These are phyloP conservation scores for Pholiota microspora DNA, from an alignment of 768 basidiomycete genomes.

Conservation along the genomic window DNA sequence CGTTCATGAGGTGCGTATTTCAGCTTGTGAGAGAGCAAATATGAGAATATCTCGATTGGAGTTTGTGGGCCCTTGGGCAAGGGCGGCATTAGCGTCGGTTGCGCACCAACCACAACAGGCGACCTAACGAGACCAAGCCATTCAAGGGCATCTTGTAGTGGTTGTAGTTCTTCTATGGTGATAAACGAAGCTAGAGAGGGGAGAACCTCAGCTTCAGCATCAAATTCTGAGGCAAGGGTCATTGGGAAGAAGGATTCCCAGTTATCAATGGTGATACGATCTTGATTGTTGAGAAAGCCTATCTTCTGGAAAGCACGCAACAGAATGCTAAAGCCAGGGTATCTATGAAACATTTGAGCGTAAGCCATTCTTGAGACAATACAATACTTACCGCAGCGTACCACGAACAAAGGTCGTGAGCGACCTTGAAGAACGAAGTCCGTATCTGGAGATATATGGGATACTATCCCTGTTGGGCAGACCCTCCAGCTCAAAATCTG, in stretches of 20 bases:
- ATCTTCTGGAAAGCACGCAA: slow-evolving; percentile 71
- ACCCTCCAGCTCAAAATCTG: slow-evolving; percentile 71
- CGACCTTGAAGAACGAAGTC: slow-evolving; percentile 34
- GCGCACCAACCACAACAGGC: neutral
- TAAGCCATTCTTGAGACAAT: neutral
- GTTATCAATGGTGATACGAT: slow-evolving; percentile 33
- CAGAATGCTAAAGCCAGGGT: slow-evolving; percentile 76
- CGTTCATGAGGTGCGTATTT: slow-evolving; percentile 68
- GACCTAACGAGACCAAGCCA: slow-evolving; percentile 41
- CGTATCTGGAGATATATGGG: slow-evolving; percentile 66
- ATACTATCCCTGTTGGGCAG: slow-evolving; percentile 84
- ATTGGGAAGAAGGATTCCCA: slow-evolving; percentile 37
- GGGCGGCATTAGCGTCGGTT: slow-evolving; percentile 31
- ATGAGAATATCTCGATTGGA: slow-evolving; percentile 75
- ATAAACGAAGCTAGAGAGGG: slow-evolving; percentile 23
- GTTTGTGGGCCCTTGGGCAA: slow-evolving; percentile 40
- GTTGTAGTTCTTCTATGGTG: slow-evolving; percentile 18
- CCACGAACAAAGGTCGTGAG: slow-evolving; percentile 77
- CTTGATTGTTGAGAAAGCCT: slow-evolving; percentile 57
- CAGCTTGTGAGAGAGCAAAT: slow-evolving; percentile 68
- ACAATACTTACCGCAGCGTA: slow-evolving; percentile 62
- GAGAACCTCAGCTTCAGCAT: slow-evolving; percentile 12
- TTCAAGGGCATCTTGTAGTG: slow-evolving; percentile 39
- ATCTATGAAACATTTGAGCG: slow-evolving; percentile 39
- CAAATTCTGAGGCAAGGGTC: slow-evolving; percentile 17